Evolutionary conservation across 345 rosid species (phyloP), one percentile per base, ranked within the genome.

Genomic region (Limnanthes douglasii): DNA sequence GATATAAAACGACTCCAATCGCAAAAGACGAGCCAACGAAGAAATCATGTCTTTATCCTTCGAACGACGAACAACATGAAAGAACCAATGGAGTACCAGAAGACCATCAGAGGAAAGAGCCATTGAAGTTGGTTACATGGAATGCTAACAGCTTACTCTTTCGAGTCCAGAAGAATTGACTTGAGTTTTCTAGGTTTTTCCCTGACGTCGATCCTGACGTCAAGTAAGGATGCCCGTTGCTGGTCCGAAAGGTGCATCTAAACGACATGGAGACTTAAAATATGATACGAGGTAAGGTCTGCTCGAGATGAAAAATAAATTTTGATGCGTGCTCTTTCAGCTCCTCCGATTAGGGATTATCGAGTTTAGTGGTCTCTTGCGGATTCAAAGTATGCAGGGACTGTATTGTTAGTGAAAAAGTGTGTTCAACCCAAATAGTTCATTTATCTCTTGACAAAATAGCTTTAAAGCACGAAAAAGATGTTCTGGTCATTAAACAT

Each of bases 171-270:
- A 80, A 61, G 62, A 59, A 90, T 64, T 80, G 94, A 95, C 59
- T 81, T 1, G 72, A 70, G 32, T 70, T 90, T 75, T 31, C 94
- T 29, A 59, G 59, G 39, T 65, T 90, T 43, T 45, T 90, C 41
- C 41, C 86, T 20, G 48, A 37, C 18, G 57, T 74, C 29, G 88
- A 90, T 50, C 86, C 98, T 12, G 88, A 84, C 51, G 69, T 80
- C 75, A 84, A 75, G 96, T 80, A 56, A 65, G 98, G 67, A 77
- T 90, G 88, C 98, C 96, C 18, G 94, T 96, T 41, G 94, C 98
- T 43, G 94, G 96, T 44, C 55, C 82, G 22, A 90, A 80, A 60
- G 96, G 81, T 15, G 65, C 57, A 8, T 60, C 73, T 18, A 90
- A 84, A 61, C 77, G 56, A 15, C 75, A 67, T 8, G 70, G 61